Percentiles rank a stretch among this genome's conserved stretches.
Conservation (phyloP, 2,329 filamentous ascomycete species). For the Fusarium sterilihyphosum region DNA sequence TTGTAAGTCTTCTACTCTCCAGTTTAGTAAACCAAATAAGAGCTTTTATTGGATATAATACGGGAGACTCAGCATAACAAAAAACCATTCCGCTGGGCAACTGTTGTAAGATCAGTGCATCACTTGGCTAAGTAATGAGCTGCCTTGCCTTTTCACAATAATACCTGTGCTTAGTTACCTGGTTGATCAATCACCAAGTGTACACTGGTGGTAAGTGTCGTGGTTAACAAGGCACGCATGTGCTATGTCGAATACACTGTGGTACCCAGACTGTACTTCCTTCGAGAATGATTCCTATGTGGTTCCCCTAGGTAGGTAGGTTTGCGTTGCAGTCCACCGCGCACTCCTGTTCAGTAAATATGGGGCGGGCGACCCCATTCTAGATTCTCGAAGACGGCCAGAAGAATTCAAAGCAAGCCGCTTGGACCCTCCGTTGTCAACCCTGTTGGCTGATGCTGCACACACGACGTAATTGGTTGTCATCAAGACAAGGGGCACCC, state of each 20-base stretch:
- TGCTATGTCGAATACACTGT: constrained; percentile 3
- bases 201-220: background rate
- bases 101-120: background rate
- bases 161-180: too few relatives aligned
- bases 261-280: constrained; percentile 35
- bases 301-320: constrained; percentile 20
- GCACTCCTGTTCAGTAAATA: constrained; percentile 28
- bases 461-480: constrained; percentile 20
- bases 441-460: constrained; percentile 7
- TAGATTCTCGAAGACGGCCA: constrained; percentile 44
- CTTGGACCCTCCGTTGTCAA: constrained; percentile 28
- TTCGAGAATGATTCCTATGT: constrained; percentile 41
- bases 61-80: background rate
- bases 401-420: constrained; percentile 40
- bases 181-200: background rate
- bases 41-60: constrained; percentile 12
- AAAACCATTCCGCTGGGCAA: background rate
- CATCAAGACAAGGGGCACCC: background rate
- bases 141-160: background rate
- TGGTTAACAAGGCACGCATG: background rate
- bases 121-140: background rate
- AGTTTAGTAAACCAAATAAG: constrained; percentile 5
- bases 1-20: background rate
- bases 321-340: constrained; percentile 21
- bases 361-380: constrained; percentile 35